Evolutionary conservation across 345 rosid species (phyloP), one percentile per base, ranked within the genome.

Genomic region (Bretschneidera sinensis): DNA sequence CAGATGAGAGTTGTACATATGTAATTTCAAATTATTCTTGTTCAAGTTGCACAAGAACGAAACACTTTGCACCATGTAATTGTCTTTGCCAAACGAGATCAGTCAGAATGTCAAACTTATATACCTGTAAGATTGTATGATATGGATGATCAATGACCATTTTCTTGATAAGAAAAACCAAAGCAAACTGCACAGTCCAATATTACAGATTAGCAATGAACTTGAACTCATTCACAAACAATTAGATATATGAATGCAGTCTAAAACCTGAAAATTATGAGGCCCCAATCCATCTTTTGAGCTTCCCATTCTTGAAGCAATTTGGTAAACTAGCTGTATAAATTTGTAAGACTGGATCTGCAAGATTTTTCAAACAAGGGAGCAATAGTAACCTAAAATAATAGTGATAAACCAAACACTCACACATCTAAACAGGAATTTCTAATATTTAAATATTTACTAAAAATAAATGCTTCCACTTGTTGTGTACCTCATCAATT

Each of bases 61-160:
- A 24, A 31, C 35, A 9, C 21, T 35, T 3, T 9, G 11, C 2
- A 52, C 50, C 18, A 20, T 33, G 20, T 5, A 51, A 48, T 24
- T 62, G 48, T 35, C 55, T n/a, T 59, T 55, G 17, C 58, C 19
- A 48, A 48, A 59, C 17, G 55, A 57, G 43, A 35, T 51, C 28
- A 71, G 35, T 34, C 14, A 68, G 21, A 53, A 17, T 60, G 21
- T 31, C 22, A 43, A 54, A 58, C 53, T 45, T 63, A 10, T 1
- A 24, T 70, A 92, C 98, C 97, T 84, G 98, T 72, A 92, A 78
- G 79, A 92, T 79, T 55, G 96, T 84, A 69, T 92, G 98, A 68
- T 92, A 87, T 21, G 98, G 98, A 80, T 92, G 98, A 74, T 89
- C 98, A 62, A 82, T 80, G 68, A 97, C 88, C 96, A 92, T 92